phyloP scores from a whole-genome alignment of 169 alveolate species.

The Gregarina niphandrodes region DNA sequence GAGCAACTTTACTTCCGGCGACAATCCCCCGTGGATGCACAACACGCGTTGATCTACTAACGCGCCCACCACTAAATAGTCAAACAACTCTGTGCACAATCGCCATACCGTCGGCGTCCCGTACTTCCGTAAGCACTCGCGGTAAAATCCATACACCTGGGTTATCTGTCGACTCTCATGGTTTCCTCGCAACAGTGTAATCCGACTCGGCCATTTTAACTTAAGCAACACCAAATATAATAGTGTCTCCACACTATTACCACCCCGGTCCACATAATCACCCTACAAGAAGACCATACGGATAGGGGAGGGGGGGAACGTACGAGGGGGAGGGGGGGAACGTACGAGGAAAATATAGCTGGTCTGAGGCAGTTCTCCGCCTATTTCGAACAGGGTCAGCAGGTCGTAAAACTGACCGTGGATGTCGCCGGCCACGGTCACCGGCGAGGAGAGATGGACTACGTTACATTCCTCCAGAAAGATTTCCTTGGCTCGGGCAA shows the following conservation, averaged over 20 bases:
- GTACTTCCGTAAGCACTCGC: conserved; percentile 83
- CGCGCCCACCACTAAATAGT: conserved; percentile 80
- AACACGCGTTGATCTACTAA: conserved; percentile 66
- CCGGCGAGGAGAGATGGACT: not conserved
- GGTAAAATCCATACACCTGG: conserved; percentile 81
- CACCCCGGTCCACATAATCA: conserved; percentile 95
- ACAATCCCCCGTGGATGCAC: conserved; percentile 92
- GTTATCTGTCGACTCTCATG: conserved; percentile 85
- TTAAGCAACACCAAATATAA: conserved; percentile 63
- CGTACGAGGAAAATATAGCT: conserved; percentile 64
- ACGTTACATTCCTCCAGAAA: not conserved
- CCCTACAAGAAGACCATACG: conserved; percentile 58
- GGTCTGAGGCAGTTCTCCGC: conserved; percentile 74
- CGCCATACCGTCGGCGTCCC: conserved; percentile 82
- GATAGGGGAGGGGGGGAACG: not conserved
- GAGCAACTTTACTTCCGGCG: conserved; percentile 67
- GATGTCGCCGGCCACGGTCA: conserved; percentile 66
- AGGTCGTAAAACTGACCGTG: conserved; percentile 91
- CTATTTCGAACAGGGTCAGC: conserved; percentile 72
- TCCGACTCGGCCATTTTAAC: conserved; percentile 58
- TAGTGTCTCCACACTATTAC: conserved; percentile 72
- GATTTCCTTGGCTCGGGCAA: not conserved
- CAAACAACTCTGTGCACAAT: conserved; percentile 79
- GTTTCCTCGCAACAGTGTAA: conserved; percentile 78
- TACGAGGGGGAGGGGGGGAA: not conserved